Percentiles rank a stretch among this genome's conserved stretches.
phyloP scores from a whole-genome alignment of 2,329 filamentous ascomycete genomes.

The Pseudogymnoascus sp. region DNA sequence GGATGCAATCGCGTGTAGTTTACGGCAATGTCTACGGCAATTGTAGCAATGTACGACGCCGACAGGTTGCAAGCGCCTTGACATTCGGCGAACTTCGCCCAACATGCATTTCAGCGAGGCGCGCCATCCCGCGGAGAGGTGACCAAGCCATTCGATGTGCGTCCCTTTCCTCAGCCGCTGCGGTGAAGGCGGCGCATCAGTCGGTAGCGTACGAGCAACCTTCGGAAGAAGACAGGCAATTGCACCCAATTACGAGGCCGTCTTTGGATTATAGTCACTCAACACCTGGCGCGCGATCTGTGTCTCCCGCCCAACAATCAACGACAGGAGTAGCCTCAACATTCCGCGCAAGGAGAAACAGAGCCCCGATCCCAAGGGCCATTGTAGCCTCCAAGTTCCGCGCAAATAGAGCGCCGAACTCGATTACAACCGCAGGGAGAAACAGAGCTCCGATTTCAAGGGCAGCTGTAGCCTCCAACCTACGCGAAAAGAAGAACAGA shows the following conservation, averaged over 20 bases:
- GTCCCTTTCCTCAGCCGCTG: background rate
- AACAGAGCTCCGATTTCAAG: background rate
- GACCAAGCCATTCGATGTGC: background rate
- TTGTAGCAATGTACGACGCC: conserved; percentile 2
- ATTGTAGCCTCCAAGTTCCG: background rate
- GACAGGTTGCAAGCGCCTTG: background rate
- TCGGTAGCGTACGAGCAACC: background rate
- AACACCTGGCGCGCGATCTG: background rate
- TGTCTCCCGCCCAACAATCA: background rate
- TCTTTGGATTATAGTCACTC: background rate
- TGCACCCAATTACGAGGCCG: background rate
- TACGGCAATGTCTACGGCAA: conserved; percentile 16
- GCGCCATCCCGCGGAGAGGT: background rate
- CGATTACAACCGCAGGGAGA: background rate
- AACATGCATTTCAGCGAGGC: background rate
- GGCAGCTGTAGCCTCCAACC: background rate
- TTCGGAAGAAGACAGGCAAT: background rate
- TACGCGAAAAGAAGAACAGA: background rate
- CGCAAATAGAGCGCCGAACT: background rate
- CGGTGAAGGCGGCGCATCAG: background rate
- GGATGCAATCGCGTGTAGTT: conserved; percentile 27
- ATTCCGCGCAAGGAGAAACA: background rate
- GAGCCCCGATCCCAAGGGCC: background rate
- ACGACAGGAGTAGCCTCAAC: background rate
- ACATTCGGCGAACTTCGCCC: background rate